These are phyloP conservation scores for Carex arenaria DNA, from an alignment of 202 grass and related monocot genomes.

Conservation along the genomic window DNA sequence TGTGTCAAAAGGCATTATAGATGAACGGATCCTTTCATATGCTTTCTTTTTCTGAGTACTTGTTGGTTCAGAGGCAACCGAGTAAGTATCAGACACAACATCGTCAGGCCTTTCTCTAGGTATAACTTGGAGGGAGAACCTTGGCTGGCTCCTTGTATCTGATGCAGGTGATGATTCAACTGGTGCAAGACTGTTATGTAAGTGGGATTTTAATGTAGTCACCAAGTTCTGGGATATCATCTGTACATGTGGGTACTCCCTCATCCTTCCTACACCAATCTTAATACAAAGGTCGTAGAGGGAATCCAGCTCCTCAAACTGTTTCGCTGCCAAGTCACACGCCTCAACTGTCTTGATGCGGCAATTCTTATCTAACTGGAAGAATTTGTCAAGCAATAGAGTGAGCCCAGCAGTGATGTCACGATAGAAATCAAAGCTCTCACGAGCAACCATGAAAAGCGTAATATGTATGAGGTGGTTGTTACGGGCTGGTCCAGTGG, in stretches of 20 bases:
- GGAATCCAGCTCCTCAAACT: conserved; percentile 39
- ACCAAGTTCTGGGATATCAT: conserved; percentile 28
- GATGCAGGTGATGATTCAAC: neutral
- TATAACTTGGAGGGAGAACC: conserved; percentile 9
- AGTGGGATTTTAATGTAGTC: conserved; percentile 19
- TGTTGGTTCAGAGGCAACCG: neutral
- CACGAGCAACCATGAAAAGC: conserved; percentile 29
- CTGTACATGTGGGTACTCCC: conserved; percentile 33
- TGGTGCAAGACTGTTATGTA: neutral
- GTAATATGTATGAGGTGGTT: conserved; percentile 30
- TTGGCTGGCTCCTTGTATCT: conserved; percentile 1
- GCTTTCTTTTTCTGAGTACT: neutral
- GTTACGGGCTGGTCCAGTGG: conserved; percentile 25
- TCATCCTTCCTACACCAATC: conserved; percentile 29
- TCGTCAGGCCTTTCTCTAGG: neutral
- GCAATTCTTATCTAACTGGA: conserved; percentile 12
- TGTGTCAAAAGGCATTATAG: neutral
- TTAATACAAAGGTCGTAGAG: conserved; percentile 30
- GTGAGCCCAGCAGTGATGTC: conserved; percentile 31
- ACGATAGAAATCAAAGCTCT: conserved; percentile 35
- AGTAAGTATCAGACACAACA: neutral
- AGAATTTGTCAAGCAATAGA: conserved; percentile 40
- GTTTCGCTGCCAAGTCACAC: conserved; percentile 17
- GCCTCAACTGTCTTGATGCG: conserved; percentile 14
- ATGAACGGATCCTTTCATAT: neutral